These are phyloP conservation scores for Straminergon stramineum DNA, from an alignment of 225 moss, liverwort and hornwort genomes.

Conservation along the genomic window DNA sequence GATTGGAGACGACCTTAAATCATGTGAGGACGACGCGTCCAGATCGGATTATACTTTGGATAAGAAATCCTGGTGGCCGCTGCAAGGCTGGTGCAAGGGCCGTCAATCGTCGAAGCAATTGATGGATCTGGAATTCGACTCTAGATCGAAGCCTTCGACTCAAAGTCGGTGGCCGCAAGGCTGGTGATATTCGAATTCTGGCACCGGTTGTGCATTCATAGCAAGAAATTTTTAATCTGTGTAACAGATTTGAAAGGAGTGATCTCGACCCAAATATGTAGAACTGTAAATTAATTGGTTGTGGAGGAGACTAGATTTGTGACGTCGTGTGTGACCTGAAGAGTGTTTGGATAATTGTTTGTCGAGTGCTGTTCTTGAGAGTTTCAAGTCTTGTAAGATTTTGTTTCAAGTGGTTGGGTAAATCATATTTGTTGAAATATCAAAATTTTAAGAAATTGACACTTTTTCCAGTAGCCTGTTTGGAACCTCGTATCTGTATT, in stretches of 20 bases:
- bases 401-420: background rate
- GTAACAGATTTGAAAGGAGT: background rate
- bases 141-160: background rate
- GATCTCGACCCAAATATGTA: background rate
- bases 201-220: background rate
- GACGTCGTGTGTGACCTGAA: background rate
- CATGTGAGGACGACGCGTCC: background rate
- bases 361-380: too few species aligned
- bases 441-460: background rate
- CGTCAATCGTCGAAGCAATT: background rate
- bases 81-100: slow-evolving; percentile 22
- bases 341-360: background rate
- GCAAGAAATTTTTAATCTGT: background rate
- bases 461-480: too few species aligned
- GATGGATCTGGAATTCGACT: background rate
- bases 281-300: too few species aligned
- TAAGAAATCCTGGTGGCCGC: background rate
- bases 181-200: background rate
- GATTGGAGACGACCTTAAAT: background rate
- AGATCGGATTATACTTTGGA: background rate
- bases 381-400: background rate
- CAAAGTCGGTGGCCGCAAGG: slow-evolving; percentile 16
- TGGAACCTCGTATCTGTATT: background rate
- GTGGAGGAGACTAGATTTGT: background rate
- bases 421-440: background rate